Percentiles rank a stretch among this genome's conserved stretches.
Evolutionary conservation across 495 filamentous ascomycete genomes (phyloP).

Genomic region (Neurospora tetrasperma): DNA sequence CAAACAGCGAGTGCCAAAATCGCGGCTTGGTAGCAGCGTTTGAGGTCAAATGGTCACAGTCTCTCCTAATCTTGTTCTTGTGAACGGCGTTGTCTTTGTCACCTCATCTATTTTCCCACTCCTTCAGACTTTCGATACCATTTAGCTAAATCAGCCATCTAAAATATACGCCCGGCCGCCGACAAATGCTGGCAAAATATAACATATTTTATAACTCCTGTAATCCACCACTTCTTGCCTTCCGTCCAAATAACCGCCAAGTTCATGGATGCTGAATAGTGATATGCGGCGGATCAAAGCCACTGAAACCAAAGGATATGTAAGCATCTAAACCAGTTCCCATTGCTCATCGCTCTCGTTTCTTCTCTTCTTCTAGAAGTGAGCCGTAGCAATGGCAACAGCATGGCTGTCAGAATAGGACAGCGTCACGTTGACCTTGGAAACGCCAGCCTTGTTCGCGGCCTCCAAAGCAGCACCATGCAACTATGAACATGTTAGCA

Average conservation of each 20-base stretch:
- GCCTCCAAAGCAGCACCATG: conserved; percentile 72
- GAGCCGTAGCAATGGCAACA: conserved; percentile 65
- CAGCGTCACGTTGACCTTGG: conserved; percentile 82
- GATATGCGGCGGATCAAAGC: background rate
- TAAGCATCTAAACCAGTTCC: background rate
- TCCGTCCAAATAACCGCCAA: background rate
- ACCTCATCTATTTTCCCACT: background rate
- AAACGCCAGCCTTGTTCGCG: conserved; percentile 74
- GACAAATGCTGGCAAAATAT: background rate
- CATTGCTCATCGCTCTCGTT: background rate
- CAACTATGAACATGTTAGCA: conserved; percentile 51
- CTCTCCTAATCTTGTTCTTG: background rate
- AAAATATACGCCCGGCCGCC: background rate
- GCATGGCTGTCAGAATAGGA: conserved; percentile 88
- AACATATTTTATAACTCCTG: background rate
- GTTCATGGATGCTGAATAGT: background rate
- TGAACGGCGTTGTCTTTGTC: background rate
- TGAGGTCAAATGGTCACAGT: background rate
- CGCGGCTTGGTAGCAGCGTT: background rate
- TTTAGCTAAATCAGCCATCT: background rate
- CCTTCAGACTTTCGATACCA: background rate
- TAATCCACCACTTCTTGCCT: background rate
- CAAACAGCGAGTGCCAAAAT: background rate
- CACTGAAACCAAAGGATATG: background rate
- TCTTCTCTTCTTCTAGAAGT: conserved; percentile 12